These are phyloP conservation scores for Scenedesmus sp. DNA, from an alignment of 163 green algal genomes.

Conservation along the genomic window DNA sequence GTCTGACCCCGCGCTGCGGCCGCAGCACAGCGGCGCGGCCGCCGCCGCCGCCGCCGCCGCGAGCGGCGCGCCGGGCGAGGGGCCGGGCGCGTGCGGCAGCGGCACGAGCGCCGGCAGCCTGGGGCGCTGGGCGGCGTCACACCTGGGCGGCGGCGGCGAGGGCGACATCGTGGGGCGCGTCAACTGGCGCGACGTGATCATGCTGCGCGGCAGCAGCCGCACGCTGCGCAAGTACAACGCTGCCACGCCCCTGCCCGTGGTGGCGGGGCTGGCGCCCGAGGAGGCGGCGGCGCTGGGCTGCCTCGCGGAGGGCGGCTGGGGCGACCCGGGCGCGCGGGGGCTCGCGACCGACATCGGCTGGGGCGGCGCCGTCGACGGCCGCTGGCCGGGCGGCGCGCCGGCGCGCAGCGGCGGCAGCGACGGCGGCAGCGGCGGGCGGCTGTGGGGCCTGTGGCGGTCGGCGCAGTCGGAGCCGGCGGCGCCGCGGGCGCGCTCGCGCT, in stretches of 20 bases:
- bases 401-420: background rate
- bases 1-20: conserved; percentile 1
- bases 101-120: background rate
- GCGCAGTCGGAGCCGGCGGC: too few species aligned
- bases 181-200: conserved; percentile 40
- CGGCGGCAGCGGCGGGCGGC: conserved; percentile 6
- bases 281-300: conserved; percentile 67
- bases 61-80: background rate
- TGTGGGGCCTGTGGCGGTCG: too few species aligned
- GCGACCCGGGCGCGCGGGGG: background rate
- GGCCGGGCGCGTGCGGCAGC: background rate
- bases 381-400: too few species aligned
- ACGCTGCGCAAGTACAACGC: conserved; percentile 33
- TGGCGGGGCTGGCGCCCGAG: conserved; percentile 52
- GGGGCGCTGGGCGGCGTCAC: background rate
- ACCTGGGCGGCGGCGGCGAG: background rate
- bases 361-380: background rate
- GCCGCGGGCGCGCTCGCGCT: too few species aligned
- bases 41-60: background rate
- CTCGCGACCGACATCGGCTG: background rate
- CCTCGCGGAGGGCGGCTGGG: conserved; percentile 2
- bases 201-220: conserved; percentile 25
- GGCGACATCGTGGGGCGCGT: conserved; percentile 13
- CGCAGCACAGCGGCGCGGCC: background rate
- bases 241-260: conserved; percentile 29